phyloP scores from a whole-genome alignment of 345 rosid genomes.

The Sisymbrium irio region DNA sequence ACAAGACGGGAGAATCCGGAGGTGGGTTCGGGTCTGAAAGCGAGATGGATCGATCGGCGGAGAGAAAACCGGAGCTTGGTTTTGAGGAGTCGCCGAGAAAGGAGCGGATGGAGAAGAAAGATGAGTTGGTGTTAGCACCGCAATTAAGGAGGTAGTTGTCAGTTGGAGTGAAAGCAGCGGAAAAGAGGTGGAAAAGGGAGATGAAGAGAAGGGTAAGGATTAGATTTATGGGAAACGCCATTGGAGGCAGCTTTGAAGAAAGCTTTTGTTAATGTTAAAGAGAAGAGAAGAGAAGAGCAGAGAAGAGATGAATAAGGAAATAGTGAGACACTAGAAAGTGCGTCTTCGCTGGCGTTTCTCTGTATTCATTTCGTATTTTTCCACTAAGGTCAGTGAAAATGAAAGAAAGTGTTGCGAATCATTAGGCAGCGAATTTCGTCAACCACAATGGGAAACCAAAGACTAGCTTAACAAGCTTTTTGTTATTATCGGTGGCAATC shows the following conservation, averaged over 20 bases:
- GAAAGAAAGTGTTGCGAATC: constrained; percentile 10
- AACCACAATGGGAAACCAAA: constrained; percentile 30
- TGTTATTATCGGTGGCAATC: constrained; percentile 21
- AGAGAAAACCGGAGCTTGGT: constrained; percentile 38
- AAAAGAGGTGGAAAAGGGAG: constrained; percentile 20
- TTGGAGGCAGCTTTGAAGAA: constrained; percentile 18
- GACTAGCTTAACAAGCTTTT: not conserved
- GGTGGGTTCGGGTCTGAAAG: constrained; percentile 51
- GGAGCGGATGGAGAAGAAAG: constrained; percentile 52
- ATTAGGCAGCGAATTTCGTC: constrained; percentile 22
- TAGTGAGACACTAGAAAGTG: constrained; percentile 27
- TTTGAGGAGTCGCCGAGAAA: constrained; percentile 57
- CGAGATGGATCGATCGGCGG: constrained; percentile 47
- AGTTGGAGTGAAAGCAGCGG: constrained; percentile 54
- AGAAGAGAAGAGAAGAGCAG: not conserved
- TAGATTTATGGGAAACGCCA: constrained; percentile 22
- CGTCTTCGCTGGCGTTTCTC: constrained; percentile 25
- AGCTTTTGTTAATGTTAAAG: not conserved
- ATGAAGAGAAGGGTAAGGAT: constrained; percentile 31
- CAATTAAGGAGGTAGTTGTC: constrained; percentile 82
- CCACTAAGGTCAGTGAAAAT: constrained; percentile 23
- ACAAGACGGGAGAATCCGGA: constrained; percentile 48
- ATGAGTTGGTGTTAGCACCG: constrained; percentile 56
- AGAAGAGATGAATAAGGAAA: not conserved
- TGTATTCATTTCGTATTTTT: constrained; percentile 10